Conservation (phyloP, 2,329 filamentous ascomycete species). For the Phaeophleospora eucalypticola region DNA sequence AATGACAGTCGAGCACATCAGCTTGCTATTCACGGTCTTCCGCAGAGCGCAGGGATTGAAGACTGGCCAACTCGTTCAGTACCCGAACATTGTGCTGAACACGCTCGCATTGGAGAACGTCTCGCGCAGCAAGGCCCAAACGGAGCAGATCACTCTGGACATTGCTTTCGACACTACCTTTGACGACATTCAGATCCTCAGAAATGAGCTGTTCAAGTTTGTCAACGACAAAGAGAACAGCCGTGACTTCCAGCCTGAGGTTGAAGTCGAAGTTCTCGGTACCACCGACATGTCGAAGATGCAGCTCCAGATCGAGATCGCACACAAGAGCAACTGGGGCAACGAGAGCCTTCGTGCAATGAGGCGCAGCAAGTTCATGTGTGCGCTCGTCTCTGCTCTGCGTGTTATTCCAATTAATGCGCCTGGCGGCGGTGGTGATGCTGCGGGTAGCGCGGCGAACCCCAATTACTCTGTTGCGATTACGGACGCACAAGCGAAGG, state of each 20-base stretch:
- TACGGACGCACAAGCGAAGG: slow-evolving; percentile 61
- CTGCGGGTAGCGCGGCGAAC: slow-evolving; percentile 61
- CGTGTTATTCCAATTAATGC: slow-evolving; percentile 81
- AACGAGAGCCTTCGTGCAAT: slow-evolving; percentile 75
- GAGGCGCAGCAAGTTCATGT: slow-evolving; percentile 94
- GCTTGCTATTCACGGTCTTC: slow-evolving; percentile 88
- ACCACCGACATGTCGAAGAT: slow-evolving; percentile 87
- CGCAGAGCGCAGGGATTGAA: slow-evolving; percentile 78
- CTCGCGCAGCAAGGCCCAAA: slow-evolving; percentile 86
- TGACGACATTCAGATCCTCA: slow-evolving; percentile 82
- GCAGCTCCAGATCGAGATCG: slow-evolving; percentile 74
- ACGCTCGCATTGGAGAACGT: slow-evolving; percentile 94
- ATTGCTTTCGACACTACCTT: slow-evolving; percentile 84
- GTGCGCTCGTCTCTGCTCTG: slow-evolving; percentile 77
- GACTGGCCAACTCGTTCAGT: slow-evolving; percentile 56
- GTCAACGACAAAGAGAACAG: slow-evolving; percentile 78
- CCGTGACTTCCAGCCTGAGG: slow-evolving; percentile 84
- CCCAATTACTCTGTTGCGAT: slow-evolving; percentile 78
- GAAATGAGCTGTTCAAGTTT: slow-evolving; percentile 78
- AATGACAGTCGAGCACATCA: slow-evolving; percentile 88
- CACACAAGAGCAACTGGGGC: slow-evolving; percentile 67
- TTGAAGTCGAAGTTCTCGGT: slow-evolving; percentile 71
- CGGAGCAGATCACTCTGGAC: slow-evolving; percentile 73
- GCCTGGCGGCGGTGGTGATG: slow-evolving; percentile 67
- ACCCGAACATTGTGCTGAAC: slow-evolving; percentile 90